Evolutionary conservation across 768 basidiomycete species (phyloP).

Genomic region (Neoboletus brunneissimus): DNA sequence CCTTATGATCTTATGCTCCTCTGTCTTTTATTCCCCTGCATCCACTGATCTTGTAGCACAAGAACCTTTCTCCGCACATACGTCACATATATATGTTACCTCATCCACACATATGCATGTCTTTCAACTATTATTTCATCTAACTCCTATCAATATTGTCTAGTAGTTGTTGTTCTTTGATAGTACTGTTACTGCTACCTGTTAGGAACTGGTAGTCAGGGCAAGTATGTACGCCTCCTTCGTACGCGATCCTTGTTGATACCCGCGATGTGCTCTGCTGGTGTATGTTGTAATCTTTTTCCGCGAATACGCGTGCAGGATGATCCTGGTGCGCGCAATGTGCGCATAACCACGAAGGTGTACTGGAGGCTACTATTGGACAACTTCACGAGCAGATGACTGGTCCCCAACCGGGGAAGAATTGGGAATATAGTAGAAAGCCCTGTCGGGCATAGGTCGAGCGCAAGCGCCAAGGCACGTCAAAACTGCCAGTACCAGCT

Average conservation of each 20-base stretch:
- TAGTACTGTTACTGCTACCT: neutral
- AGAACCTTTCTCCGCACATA: constrained; percentile 7
- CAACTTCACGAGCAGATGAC: too few relatives aligned
- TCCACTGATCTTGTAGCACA: constrained; percentile 11
- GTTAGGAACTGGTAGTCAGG: neutral
- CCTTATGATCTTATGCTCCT: neutral
- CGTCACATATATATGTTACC: constrained; percentile 7
- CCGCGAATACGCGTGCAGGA: too few relatives aligned
- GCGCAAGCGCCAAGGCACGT: too few relatives aligned
- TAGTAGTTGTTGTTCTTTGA: neutral
- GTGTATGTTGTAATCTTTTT: neutral
- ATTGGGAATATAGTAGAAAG: too few relatives aligned
- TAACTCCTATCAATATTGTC: neutral
- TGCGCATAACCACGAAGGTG: neutral
- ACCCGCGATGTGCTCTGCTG: neutral
- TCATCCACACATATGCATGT: constrained; percentile 6
- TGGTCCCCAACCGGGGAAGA: too few relatives aligned
- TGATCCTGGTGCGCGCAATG: neutral
- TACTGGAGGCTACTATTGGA: too few relatives aligned
- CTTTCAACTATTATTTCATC: neutral
- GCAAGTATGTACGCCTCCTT: neutral
- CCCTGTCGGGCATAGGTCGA: too few relatives aligned
- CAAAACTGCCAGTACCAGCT: too few relatives aligned
- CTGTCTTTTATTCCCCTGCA: neutral
- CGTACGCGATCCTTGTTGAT: neutral